Conservation (phyloP, 176 grass and related monocot genomes). For the Musa acuminata region DNA sequence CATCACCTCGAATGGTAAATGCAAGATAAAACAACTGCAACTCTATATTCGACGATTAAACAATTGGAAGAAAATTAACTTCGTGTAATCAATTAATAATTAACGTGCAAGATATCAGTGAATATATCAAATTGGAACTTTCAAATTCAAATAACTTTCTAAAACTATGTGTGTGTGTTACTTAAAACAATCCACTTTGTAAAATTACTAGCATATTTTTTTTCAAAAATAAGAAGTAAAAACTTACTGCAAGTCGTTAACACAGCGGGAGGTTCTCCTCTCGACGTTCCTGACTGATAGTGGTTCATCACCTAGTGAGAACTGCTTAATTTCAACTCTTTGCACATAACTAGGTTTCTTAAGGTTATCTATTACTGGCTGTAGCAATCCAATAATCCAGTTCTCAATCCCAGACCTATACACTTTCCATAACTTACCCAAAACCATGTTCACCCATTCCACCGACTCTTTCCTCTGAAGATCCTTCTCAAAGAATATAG, state of each 20-base stretch:
- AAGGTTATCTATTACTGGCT: conserved; percentile 83
- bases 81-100: too few species aligned
- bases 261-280: conserved; percentile 59
- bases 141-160: not conserved
- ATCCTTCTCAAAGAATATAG: conserved; percentile 87
- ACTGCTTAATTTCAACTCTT: conserved; percentile 89
- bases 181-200: not conserved
- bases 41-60: too few species aligned
- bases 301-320: conserved; percentile 85
- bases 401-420: conserved; percentile 82
- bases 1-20: too few species aligned
- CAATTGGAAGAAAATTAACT: too few species aligned
- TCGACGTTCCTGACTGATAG: conserved; percentile 87
- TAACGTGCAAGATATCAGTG: not conserved
- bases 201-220: not conserved
- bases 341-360: conserved; percentile 87
- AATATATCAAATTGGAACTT: not conserved
- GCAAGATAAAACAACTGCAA: too few species aligned
- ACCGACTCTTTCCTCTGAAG: conserved; percentile 97
- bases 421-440: conserved; percentile 94
- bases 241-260: conserved; percentile 88
- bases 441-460: conserved; percentile 99
- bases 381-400: conserved; percentile 85
- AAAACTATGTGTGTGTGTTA: not conserved
- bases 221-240: not conserved